Conservation (phyloP, 345 rosid species). For the Pugionium dolabratum region DNA sequence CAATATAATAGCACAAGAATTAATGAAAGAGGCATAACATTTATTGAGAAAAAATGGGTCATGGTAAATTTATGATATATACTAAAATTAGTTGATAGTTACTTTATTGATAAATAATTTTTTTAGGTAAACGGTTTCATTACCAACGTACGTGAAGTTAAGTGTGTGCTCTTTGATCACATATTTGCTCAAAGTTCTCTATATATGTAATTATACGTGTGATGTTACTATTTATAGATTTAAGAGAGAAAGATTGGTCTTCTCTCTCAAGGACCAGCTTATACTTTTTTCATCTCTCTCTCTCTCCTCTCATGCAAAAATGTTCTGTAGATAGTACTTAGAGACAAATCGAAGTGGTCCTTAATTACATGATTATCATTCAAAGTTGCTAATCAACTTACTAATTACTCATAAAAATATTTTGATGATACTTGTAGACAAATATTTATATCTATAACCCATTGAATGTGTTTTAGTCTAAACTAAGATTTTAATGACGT, state of each 20-base stretch:
- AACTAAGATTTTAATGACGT: neutral
- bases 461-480: neutral
- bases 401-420: too few species aligned
- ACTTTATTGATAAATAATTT: neutral
- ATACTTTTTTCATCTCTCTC: constrained; percentile 13
- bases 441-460: neutral
- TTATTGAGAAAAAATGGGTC: neutral
- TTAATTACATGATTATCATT: constrained; percentile 15
- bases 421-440: neutral
- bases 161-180: constrained; percentile 21
- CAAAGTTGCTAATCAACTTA: constrained; percentile 21
- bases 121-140: constrained; percentile 15
- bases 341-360: constrained; percentile 26
- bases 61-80: too few species aligned
- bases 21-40: constrained; percentile 7
- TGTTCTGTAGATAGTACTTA: constrained; percentile 20
- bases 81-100: constrained; percentile 2
- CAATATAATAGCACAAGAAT: neutral
- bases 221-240: constrained; percentile 28
- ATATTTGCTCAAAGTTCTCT: constrained; percentile 1
- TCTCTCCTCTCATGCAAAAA: constrained; percentile 1
- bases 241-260: constrained; percentile 8
- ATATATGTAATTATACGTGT: constrained; percentile 1
- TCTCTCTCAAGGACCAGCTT: constrained; percentile 30
- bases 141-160: constrained; percentile 21